Percentiles rank a stretch among this genome's conserved stretches.
These are phyloP conservation scores for Aegilops bicornis DNA, from an alignment of 176 grass and related monocot species.

Conservation along the genomic window DNA sequence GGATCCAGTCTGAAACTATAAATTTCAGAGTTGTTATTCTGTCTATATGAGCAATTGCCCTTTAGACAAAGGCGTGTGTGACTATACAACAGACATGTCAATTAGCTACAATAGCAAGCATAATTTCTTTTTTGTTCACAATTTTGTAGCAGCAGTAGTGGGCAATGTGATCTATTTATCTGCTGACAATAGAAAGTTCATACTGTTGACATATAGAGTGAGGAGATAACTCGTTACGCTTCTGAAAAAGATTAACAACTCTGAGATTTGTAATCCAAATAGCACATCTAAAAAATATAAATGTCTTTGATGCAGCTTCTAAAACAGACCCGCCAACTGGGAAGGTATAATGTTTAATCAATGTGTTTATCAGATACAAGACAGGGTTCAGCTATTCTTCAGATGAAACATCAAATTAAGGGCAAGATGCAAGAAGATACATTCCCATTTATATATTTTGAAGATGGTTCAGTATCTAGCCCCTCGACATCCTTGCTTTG, in stretches of 20 bases:
- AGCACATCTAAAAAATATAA: neutral
- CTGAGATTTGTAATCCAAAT: neutral
- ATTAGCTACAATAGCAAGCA: constrained; percentile 18
- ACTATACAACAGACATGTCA: constrained; percentile 35
- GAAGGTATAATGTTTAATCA: constrained; percentile 19
- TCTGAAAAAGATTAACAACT: neutral
- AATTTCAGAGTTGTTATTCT: neutral
- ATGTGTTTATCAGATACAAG: neutral
- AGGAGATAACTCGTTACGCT: neutral
- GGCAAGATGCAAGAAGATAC: constrained; percentile 35
- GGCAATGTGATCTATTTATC: neutral
- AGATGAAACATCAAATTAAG: neutral
- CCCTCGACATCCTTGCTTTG: no score
- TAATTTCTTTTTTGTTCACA: neutral
- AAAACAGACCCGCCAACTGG: constrained; percentile 29
- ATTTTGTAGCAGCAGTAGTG: neutral
- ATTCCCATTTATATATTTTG: constrained; percentile 50
- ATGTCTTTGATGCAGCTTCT: constrained; percentile 17
- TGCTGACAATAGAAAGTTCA: neutral
- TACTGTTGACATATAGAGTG: neutral
- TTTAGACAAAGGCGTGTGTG: constrained; percentile 11
- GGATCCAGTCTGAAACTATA: constrained; percentile 25
- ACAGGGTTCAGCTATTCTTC: neutral
- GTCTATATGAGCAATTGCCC: constrained; percentile 30
- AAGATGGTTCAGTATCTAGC: no score